Conservation (phyloP, 768 basidiomycete genomes). For the Boletus pseudo-olivaceus region DNA sequence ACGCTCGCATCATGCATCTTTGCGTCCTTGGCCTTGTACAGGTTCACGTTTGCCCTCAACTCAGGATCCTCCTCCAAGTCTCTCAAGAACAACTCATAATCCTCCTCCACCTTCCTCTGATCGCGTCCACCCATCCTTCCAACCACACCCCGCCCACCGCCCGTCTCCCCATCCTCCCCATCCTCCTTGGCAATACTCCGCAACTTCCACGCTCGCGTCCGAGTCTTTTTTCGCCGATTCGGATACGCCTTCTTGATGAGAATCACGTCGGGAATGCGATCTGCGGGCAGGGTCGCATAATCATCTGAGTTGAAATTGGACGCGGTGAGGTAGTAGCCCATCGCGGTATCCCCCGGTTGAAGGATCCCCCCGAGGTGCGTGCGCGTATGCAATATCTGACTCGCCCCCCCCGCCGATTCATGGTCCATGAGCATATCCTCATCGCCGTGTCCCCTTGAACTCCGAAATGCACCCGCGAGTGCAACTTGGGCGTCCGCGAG, state of each 20-base stretch:
- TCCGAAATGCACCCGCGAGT: conserved; percentile 73
- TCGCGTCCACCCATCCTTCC: conserved; percentile 88
- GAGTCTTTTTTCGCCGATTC: conserved; percentile 86
- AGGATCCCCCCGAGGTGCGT: conserved; percentile 93
- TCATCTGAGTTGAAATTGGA: conserved; percentile 92
- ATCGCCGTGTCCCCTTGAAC: conserved; percentile 40
- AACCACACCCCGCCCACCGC: conserved; percentile 77
- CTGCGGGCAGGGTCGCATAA: conserved; percentile 62
- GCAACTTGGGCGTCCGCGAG: conserved; percentile 90
- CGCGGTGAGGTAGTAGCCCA: conserved; percentile 87
- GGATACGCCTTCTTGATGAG: conserved; percentile 96
- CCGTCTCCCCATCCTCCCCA: conserved; percentile 81
- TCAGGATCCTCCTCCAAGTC: conserved; percentile 95
- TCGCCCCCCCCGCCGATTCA: conserved; percentile 54
- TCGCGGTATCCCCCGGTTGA: conserved; percentile 90
- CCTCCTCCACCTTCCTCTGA: conserved; percentile 89
- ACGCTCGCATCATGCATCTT: conserved; percentile 44
- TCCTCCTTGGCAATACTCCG: conserved; percentile 91
- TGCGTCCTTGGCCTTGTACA: conserved; percentile 70
- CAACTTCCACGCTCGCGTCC: conserved; percentile 81
- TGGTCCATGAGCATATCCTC: conserved; percentile 58
- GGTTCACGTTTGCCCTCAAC: conserved; percentile 78
- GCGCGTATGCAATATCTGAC: conserved; percentile 90
- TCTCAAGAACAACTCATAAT: conserved; percentile 93
- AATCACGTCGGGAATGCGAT: conserved; percentile 84